Base-by-base conservation (phyloP, 176 grass and related monocot genomes). In the Puccinellia tenuiflora region DNA sequence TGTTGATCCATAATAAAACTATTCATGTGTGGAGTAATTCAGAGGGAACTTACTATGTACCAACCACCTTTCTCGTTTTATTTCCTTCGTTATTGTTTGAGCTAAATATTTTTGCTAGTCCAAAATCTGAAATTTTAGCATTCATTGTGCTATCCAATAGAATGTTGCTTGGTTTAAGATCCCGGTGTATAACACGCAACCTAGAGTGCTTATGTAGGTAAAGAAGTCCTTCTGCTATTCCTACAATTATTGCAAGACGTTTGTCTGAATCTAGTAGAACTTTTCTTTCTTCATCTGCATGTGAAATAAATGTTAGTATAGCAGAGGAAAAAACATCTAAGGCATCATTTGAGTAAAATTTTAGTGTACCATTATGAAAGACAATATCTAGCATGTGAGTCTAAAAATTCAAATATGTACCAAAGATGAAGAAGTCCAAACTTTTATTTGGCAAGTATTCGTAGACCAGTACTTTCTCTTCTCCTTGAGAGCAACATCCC, bases 361-460 rank as follows among this genome's bases (percentile, higher is more conserved):
- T 18, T 20, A 63, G 10, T 29, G 60, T 31, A 63, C 14, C 26
- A 30, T 62, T 16, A 6, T 62, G 25, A 62, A 25, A 62, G 26
- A 62, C 12, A 33, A 3, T 34, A 65, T 65, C 30, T 34, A 34
- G 16, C 38, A 43, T 43, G 12, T 70, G 39, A 43, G n/a, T 70
- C n/a, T 69, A n/a, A 69, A 62, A 57, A 56, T 34, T 25, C 5
- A 62, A 63, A 75, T 61, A 33, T 48, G 3, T 85, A 93, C 91
- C 88, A 47, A 90, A 93, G 73, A 93, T 81, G 72, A 90, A 80
- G 62, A 74, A 90, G 38, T 93, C 92, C 45, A 93, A 82, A 55
- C 92, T 93, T 88, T 85, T 93, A 9, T 93, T 93, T 83, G 92
- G 92, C 68, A 93, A 79, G 61, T 81, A 93, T 84, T 93, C 92